Percentiles rank a stretch among this genome's conserved stretches.
Conservation (phyloP, 352 stramenopile genomes). For the Globisporangium perplexum region DNA sequence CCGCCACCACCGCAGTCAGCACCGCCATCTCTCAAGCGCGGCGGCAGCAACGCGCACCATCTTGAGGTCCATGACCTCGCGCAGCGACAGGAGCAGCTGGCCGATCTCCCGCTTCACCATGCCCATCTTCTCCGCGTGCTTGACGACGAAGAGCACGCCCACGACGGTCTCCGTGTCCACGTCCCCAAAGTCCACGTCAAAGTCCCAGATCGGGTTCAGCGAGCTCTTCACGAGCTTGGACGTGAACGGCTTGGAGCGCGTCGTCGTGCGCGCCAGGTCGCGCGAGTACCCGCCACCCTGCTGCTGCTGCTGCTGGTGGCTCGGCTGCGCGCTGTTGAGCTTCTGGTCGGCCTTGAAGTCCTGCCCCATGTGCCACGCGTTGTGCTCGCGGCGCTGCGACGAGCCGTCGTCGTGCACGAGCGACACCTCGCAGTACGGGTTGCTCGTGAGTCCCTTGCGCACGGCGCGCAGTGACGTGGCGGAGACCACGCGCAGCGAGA, state of each 20-base stretch:
- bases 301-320: slow-evolving; percentile 10
- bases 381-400: slow-evolving; percentile 16
- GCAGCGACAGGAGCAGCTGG: slow-evolving; percentile 52
- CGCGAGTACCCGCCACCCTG: slow-evolving; percentile 2
- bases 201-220: slow-evolving; percentile 78
- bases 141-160: slow-evolving; percentile 61
- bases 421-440: slow-evolving; percentile 67
- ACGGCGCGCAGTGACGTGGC: slow-evolving; percentile 53
- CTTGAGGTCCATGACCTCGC: slow-evolving; percentile 70
- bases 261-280: slow-evolving; percentile 15
- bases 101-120: slow-evolving; percentile 73
- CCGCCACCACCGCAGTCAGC: neutral
- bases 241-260: slow-evolving; percentile 41
- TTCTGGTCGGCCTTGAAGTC: slow-evolving; percentile 32
- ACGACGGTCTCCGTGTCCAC: slow-evolving; percentile 61
- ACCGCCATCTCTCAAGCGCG: neutral
- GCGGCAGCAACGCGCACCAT: slow-evolving; percentile 28
- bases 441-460: slow-evolving; percentile 64
- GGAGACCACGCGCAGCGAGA: slow-evolving; percentile 53
- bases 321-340: slow-evolving; percentile 18
- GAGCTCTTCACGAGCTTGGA: slow-evolving; percentile 62
- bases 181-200: slow-evolving; percentile 77
- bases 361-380: slow-evolving; percentile 38
- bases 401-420: slow-evolving; percentile 53
- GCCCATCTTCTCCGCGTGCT: slow-evolving; percentile 67